Evolutionary conservation across 164 flowering plant species (phyloP).

Genomic region (Dillenia suffruticosa): DNA sequence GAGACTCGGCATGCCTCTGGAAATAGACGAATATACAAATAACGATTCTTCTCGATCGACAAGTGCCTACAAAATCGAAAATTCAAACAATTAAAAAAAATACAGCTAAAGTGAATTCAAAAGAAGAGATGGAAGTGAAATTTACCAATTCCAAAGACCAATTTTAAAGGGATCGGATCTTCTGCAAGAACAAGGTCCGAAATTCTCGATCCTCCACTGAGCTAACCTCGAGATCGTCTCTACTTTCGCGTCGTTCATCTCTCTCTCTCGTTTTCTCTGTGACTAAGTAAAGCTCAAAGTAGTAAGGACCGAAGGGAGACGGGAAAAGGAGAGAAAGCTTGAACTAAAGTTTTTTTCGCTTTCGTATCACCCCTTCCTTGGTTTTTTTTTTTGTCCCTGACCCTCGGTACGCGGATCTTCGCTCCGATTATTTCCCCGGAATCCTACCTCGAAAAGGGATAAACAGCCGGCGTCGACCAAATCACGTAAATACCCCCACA

Average conservation of each 20-base stretch:
- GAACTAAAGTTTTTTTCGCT: no score
- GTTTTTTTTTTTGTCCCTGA: no score
- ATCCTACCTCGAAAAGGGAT: no score
- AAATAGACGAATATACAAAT: constrained; percentile 59
- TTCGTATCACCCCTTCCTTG: no score
- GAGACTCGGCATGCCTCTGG: constrained; percentile 63
- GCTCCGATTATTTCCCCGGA: no score
- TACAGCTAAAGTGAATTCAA: no score
- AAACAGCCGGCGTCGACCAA: no score
- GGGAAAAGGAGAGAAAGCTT: not conserved
- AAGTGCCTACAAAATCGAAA: constrained; percentile 44
- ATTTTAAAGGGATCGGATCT: constrained; percentile 81
- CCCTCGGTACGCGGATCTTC: no score
- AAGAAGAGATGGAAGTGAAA: not conserved
- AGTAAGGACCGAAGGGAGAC: not conserved
- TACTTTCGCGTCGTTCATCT: not conserved
- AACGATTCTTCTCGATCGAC: constrained; percentile 77
- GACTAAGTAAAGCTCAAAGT: not conserved
- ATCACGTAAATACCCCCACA: no score
- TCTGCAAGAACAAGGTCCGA: constrained; percentile 65
- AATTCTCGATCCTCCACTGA: constrained; percentile 82
- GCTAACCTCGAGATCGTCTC: constrained; percentile 58
- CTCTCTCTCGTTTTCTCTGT: not conserved
- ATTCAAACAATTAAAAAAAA: not conserved
- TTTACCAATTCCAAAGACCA: constrained; percentile 92